Conservation (phyloP, 2,329 filamentous ascomycete genomes). For the Cordyceps tenuipes region DNA sequence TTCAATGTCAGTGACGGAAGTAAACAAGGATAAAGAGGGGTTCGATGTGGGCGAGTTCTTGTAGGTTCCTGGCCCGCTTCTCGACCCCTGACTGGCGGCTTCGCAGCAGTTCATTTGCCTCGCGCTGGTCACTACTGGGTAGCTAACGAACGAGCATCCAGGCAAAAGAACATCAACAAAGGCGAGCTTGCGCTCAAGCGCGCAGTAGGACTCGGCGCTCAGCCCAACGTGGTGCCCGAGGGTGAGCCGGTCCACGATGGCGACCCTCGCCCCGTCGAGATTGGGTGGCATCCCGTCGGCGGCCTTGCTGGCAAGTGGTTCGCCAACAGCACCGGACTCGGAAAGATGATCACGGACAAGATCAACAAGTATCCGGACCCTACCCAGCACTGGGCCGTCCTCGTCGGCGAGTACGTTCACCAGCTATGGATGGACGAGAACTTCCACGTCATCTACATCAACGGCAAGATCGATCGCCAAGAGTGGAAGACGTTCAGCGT, state of each 20-base stretch:
- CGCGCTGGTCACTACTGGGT: not conserved
- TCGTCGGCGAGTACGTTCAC: conserved; percentile 47
- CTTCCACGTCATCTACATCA: conserved; percentile 49
- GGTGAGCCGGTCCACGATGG: conserved; percentile 22
- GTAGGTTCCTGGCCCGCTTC: not conserved
- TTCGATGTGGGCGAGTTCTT: conserved; percentile 10
- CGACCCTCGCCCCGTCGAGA: conserved; percentile 33
- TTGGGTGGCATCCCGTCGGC: conserved; percentile 52
- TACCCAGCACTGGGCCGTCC: conserved; percentile 52
- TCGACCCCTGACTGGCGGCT: not conserved
- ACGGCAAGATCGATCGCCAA: conserved; percentile 35
- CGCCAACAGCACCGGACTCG: conserved; percentile 45
- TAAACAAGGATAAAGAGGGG: conserved; percentile 2
- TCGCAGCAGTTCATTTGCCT: not conserved
- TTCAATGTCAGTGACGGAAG: not conserved
- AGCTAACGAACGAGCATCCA: conserved; percentile 2
- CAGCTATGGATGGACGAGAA: conserved; percentile 55
- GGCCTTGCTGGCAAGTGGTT: conserved; percentile 51
- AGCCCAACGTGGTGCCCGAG: conserved; percentile 25
- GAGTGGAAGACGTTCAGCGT: conserved; percentile 45
- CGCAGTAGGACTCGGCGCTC: conserved; percentile 24
- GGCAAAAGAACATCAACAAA: conserved; percentile 26
- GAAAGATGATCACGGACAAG: conserved; percentile 47
- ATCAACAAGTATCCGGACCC: conserved; percentile 49
- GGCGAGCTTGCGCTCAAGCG: conserved; percentile 29